phyloP scores from a whole-genome alignment of 441 rosid genomes.

The Brassica hybrid region DNA sequence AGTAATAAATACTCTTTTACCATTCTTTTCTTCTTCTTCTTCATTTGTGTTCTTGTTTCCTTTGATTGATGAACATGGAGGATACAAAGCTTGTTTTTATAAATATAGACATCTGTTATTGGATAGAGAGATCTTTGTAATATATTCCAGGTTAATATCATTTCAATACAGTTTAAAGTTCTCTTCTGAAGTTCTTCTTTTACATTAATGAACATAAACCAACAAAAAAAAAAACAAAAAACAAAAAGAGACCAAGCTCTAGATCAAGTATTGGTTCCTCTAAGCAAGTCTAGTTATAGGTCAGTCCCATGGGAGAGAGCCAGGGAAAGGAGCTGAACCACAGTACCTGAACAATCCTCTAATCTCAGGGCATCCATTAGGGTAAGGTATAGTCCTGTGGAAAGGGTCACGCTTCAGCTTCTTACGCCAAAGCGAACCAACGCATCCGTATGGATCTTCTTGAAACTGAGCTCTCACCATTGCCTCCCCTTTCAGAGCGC shows the following conservation, averaged over 20 bases:
- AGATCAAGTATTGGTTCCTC: constrained; percentile 7
- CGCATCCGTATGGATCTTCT: constrained; percentile 90
- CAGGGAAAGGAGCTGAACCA: constrained; percentile 73
- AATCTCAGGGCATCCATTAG: constrained; percentile 90
- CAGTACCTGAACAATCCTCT: constrained; percentile 79
- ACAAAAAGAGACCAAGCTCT: neutral
- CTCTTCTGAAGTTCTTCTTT: neutral
- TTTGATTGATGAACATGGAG: constrained; percentile 33
- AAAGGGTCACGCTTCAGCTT: constrained; percentile 93
- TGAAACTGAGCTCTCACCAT: constrained; percentile 80
- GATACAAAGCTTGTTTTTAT: constrained; percentile 22
- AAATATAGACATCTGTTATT: constrained; percentile 2
- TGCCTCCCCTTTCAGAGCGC: constrained; percentile 85
- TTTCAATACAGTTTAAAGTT: constrained; percentile 4
- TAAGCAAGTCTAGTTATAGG: constrained; percentile 21
- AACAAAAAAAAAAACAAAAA: neutral
- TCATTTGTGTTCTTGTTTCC: constrained; percentile 28
- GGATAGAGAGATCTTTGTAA: constrained; percentile 2
- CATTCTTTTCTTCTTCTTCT: constrained; percentile 23
- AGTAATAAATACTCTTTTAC: constrained; percentile 23
- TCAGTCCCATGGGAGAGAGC: constrained; percentile 80
- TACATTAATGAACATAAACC: constrained; percentile 21
- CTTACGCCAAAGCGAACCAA: constrained; percentile 78
- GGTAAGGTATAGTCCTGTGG: constrained; percentile 89
- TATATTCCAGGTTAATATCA: neutral